Base-by-base conservation (phyloP, 805 yeast genomes). In the Ogataea trehaloabstinens region DNA sequence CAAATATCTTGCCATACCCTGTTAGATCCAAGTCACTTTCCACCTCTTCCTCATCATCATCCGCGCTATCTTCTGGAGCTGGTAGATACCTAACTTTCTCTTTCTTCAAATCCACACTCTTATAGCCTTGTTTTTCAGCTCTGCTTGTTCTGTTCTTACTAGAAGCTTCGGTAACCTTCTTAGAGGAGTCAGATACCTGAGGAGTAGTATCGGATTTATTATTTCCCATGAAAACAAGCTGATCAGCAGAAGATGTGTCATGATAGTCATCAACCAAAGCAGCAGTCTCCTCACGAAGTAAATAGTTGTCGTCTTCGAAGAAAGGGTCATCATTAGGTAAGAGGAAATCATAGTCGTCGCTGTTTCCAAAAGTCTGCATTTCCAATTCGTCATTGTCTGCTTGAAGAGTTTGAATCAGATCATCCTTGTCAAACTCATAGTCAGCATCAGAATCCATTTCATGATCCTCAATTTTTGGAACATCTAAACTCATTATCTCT, bases 401-500 rank as follows among this genome's bases (percentile, higher is more conserved):
- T 40, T 64, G 61, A 31, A 64, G 48, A 6, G 69, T 60, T 36
- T 57, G 61, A 25, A 71, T 62, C 33, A 68, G 60, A 41, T 70
- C 74, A 40, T 74, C 74, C 33, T 71, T 68, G 45, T 64, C 81
- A 42, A 75, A 70, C 48, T 75, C 81, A 49, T 81, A 80, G 51
- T 80, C 90, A 8, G 78, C 87, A 40, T 80, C 88, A 0, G 83
- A 76, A 38, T 64, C 58, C 8, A 62, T 42, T 15, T 63, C 68
- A 19, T 56, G 53, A 19, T 74, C 80, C 33, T 69, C 68, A 42
- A 76, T 61, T 45, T 69, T 72, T 12, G 81, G 82, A 3, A 75
- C 81, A 41, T 64, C 73, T 40, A 74, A 56, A 28, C 40, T 64
- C 55, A 52, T 44, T 29, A 52, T 51, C 34, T 49, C 61, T 19